Conservation (phyloP, 2,329 filamentous ascomycete genomes). For the Metarhizium sp. region DNA sequence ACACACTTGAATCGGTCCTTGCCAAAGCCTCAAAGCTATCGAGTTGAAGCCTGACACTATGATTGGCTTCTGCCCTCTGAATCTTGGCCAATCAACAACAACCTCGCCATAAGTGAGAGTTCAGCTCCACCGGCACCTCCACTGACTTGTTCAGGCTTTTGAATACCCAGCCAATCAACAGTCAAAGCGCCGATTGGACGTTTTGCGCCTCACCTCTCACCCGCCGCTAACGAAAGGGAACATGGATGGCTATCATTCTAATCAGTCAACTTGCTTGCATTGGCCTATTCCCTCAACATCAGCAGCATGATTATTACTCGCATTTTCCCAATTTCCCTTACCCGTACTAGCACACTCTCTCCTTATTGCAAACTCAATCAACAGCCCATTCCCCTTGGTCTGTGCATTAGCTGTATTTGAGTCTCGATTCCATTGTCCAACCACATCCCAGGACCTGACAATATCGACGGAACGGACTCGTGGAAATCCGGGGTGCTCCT, state of each 20-base stretch:
- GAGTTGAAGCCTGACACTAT: not conserved
- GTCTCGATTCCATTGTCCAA: slow-evolving; percentile 17
- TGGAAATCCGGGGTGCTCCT: not conserved
- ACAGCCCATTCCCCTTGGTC: not conserved
- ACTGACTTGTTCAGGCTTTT: slow-evolving; percentile 8
- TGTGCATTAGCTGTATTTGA: slow-evolving; percentile 1
- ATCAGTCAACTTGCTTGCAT: no score
- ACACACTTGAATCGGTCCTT: not conserved
- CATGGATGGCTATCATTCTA: not conserved
- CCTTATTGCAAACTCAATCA: not conserved
- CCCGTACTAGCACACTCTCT: not conserved
- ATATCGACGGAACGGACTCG: slow-evolving; percentile 2
- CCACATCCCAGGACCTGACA: slow-evolving; percentile 16
- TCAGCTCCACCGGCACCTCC: slow-evolving; percentile 14
- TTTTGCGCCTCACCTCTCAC: slow-evolving; percentile 1
- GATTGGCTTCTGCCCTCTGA: slow-evolving; percentile 7
- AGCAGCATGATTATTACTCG: not conserved
- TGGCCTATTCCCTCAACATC: slow-evolving; percentile 4
- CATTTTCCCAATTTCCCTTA: not conserved
- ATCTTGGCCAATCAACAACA: slow-evolving; percentile 11
- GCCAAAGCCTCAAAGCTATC: not conserved
- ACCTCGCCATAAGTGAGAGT: not conserved
- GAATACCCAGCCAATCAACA: slow-evolving; percentile 19
- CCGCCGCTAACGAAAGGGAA: slow-evolving; percentile 3
- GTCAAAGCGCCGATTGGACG: slow-evolving; percentile 14